Percentiles rank a stretch among this genome's conserved stretches.
phyloP scores from a whole-genome alignment of 768 basidiomycete species.

The Boletus bicolor region DNA sequence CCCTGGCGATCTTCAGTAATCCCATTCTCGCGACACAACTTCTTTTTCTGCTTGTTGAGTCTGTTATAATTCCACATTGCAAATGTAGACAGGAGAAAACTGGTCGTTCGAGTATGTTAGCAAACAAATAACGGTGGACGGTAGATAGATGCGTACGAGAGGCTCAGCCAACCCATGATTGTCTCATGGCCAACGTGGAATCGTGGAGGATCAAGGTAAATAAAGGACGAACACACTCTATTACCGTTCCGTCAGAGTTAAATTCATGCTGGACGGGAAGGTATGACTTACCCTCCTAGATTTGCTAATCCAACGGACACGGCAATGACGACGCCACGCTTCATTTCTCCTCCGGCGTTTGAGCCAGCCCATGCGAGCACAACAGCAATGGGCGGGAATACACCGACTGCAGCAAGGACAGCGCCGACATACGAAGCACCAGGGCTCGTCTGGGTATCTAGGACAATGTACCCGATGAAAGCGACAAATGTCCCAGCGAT shows the following conservation, averaged over 20 bases:
- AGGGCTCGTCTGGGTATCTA: conserved; percentile 35
- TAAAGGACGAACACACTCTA: conserved; percentile 42
- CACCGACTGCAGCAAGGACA: conserved; percentile 50
- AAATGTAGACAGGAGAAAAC: conserved; percentile 40
- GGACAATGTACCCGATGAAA: conserved; percentile 49
- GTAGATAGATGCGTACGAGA: conserved; percentile 20
- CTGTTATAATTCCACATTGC: conserved; percentile 49
- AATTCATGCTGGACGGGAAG: conserved; percentile 8
- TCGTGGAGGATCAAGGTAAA: conserved; percentile 38
- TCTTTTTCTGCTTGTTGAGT: conserved; percentile 49
- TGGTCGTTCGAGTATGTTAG: conserved; percentile 26
- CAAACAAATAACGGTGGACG: conserved; percentile 19
- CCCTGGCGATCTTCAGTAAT: conserved; percentile 39
- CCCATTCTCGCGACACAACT: conserved; percentile 39
- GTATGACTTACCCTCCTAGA: conserved; percentile 45
- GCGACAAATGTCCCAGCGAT: conserved; percentile 41
- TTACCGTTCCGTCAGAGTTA: neutral
- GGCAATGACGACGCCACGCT: conserved; percentile 49
- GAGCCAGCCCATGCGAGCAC: conserved; percentile 53
- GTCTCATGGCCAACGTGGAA: conserved; percentile 38
- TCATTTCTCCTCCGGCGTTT: conserved; percentile 54
- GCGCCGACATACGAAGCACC: conserved; percentile 42
- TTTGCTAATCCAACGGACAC: conserved; percentile 57
- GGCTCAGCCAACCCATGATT: conserved; percentile 35
- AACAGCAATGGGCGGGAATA: conserved; percentile 49